Percentiles rank a stretch among this genome's conserved stretches.
Evolutionary conservation across 2,329 filamentous ascomycete species (phyloP).

Genomic region (Iodosphaeria phyllophila): DNA sequence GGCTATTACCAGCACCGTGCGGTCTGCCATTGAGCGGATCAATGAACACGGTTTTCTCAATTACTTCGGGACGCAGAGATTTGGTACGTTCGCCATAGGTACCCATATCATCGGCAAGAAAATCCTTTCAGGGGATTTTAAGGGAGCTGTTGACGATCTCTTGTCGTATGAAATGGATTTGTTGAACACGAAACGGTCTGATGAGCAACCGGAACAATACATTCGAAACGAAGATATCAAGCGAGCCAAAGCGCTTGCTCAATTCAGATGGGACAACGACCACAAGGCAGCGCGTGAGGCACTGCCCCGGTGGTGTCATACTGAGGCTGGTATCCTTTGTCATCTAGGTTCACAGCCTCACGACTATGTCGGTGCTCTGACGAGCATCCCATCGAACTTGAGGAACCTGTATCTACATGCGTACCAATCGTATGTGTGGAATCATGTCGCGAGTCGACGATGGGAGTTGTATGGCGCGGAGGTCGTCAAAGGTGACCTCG

Average conservation of each 20-base stretch:
- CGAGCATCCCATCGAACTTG: conserved; percentile 62
- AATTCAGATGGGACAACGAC: conserved; percentile 47
- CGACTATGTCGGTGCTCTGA: conserved; percentile 69
- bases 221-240: conserved; percentile 54
- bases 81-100: conserved; percentile 71
- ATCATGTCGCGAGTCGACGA: conserved; percentile 62
- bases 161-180: conserved; percentile 51
- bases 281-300: conserved; percentile 40
- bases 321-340: conserved; percentile 61
- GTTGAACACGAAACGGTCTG: conserved; percentile 29
- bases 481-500: conserved; percentile 72
- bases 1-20: conserved; percentile 28
- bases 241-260: conserved; percentile 60
- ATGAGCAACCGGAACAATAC: conserved; percentile 19
- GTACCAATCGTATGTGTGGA: conserved; percentile 92
- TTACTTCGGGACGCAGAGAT: conserved; percentile 94
- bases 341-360: conserved; percentile 41
- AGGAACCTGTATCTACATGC: conserved; percentile 93
- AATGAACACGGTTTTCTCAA: conserved; percentile 74
- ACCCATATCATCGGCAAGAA: conserved; percentile 74
- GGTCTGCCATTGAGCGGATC: conserved; percentile 46
- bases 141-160: conserved; percentile 62
- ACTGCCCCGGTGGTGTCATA: conserved; percentile 65
- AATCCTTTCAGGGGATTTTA: conserved; percentile 66
- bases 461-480: conserved; percentile 56